Base-by-base conservation (phyloP, 2,329 filamentous ascomycete species). In the Epichloe glyceriae region DNA sequence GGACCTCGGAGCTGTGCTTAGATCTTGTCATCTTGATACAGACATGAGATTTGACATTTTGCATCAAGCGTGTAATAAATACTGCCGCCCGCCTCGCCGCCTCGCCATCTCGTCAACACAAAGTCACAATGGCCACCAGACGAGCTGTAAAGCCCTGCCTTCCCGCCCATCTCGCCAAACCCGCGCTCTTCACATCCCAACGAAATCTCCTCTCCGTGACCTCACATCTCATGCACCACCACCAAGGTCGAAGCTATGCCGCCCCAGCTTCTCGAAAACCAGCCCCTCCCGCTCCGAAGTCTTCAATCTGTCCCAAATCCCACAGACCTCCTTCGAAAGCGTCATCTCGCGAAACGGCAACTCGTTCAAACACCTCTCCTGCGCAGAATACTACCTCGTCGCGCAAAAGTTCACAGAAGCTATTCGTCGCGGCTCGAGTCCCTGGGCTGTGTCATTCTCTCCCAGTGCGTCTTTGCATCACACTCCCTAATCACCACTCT, bases 371-470 rank as follows among this genome's bases (percentile, higher is more conserved):
- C 53, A 42, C 15, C 42, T 59, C n/a, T 56, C 57, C 1, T 47
- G 60, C 5, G 52, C 54, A 2, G 52, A 60, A 42, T 67, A 64
- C 39, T 60, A 61, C 40, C 50, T 54, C 5, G 52, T 55, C 38
- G 54, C 55, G 11, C 48, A 55, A 12, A 56, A 45, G 15, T 64
- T 64, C 38, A 38, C 53, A 1, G 52, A 57, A 2, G 56, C 59
- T 3, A 49, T 63, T 43, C 50, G 50, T 35, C 54, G 53, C 1
- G 60, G 61, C 15, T 44, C 54, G 19, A 51, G 53, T 42, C 59
- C 61, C 14, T 58, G 50, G 51, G 46, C 42, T 10, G 53, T 58
- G 7, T 58, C 53, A 11, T 44, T 63, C 10, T 34, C 49, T 20
- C 52, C 50, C 43, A 56, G 64, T 65, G 52, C 53, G 63, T 54